Evolutionary conservation across 768 basidiomycete genomes (phyloP), one percentile per base, ranked within the genome.

Genomic region (Tricholoma furcatifolium): DNA sequence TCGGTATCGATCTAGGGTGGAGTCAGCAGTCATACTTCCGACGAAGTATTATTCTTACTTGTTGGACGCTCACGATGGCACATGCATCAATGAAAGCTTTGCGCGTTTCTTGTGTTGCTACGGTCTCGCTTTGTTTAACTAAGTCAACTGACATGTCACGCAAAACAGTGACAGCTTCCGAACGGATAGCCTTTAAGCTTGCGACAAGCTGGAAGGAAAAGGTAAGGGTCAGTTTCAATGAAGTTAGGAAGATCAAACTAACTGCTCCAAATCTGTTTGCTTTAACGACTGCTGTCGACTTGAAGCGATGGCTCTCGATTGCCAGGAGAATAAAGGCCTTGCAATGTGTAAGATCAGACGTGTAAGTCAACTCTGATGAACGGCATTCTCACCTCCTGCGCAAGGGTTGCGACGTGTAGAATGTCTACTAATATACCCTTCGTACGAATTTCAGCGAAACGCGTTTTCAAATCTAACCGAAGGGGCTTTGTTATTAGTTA

Each of bases 291-390:
- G 85, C 80, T 3, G 82, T 67, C 7, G 82, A 68, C 65, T 88
- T 91, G 76, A 92, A 93, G 11, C 91, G 82, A 47, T 81, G 60
- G 0, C 84, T 85, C 63, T 85, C 87, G n/a, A 87, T 72, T 18
- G 75, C 69, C 55, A 93, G 78, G 2, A 93, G 69, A 41, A 91
- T 74, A 60, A 89, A 83, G 2, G 86, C 91, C 89, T 92, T 45
- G n/a, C 11, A 35, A 50, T 35, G 18, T 35, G 18, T 27, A 17
- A 10, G 38, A 49, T 61, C 17, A 64, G 36, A 32, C 14, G 9
- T 20, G 43, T 14, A 46, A 6, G 38, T 24, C 43, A 21, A 42
- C 48, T 36, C 17, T 23, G 56, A 50, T 53, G 8, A 17, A 4
- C 11, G 3, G 10, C 7, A 15, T 20, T 23, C 47, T 43, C 31